Evolutionary conservation across 2,329 filamentous ascomycete genomes (phyloP).

Genomic region (Sclerotinia minor): DNA sequence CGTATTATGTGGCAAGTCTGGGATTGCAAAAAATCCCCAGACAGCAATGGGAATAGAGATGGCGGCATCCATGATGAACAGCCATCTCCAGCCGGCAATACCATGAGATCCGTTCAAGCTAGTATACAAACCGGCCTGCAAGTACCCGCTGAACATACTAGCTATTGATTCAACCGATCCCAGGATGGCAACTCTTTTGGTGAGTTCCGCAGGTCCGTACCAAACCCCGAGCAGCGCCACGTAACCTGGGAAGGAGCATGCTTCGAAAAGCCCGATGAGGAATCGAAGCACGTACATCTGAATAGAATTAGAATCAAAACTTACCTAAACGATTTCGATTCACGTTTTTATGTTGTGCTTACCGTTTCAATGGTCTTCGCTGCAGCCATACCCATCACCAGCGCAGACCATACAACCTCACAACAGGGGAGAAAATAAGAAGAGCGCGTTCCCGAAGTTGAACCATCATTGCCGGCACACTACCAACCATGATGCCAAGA

Average conservation of each 20-base stretch:
- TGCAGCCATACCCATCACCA: conserved; percentile 20
- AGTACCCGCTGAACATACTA: conserved; percentile 47
- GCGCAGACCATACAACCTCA: conserved; percentile 2
- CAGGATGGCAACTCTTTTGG: conserved; percentile 46
- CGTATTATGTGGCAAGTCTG: conserved; percentile 7
- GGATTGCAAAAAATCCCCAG: conserved; percentile 14
- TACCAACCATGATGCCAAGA: conserved; percentile 32
- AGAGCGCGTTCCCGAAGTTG: conserved; percentile 25
- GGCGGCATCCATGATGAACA: conserved; percentile 48
- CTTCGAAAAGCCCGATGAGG: conserved; percentile 32
- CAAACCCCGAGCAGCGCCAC: conserved; percentile 47
- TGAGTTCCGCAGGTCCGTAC: conserved; percentile 47
- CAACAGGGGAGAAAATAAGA: conserved; percentile 33
- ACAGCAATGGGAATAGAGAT: conserved; percentile 12
- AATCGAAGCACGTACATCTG: conserved; percentile 40
- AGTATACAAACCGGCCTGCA: conserved; percentile 45
- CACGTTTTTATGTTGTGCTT: too few species aligned
- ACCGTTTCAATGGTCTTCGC: conserved; percentile 19
- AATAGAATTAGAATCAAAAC: background rate
- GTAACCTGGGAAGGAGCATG: conserved; percentile 48
- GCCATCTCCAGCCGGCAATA: conserved; percentile 46
- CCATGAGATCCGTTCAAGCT: conserved; percentile 44
- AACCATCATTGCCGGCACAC: conserved; percentile 27
- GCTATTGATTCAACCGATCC: conserved; percentile 42
- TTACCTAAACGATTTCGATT: too few species aligned